Conservation (phyloP, 805 yeast species). For the Torulaspora quercuum region DNA sequence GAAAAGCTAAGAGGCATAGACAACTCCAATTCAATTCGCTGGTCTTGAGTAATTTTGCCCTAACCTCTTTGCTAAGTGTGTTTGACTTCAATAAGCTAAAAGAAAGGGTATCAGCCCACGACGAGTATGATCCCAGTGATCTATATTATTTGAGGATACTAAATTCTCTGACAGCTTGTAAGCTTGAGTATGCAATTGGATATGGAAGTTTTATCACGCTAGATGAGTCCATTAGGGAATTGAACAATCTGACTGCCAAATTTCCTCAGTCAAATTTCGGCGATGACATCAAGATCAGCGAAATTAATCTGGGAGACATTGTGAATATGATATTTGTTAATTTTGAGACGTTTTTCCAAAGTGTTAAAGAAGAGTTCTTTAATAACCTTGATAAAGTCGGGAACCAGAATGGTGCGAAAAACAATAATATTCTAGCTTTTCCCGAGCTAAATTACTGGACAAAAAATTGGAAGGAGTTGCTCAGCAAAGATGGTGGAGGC, state of each 20-base stretch:
- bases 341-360: slow-evolving; percentile 27
- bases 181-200: slow-evolving; percentile 50
- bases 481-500: slow-evolving; percentile 48
- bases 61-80: slow-evolving; percentile 47
- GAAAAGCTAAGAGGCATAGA: slow-evolving; percentile 45
- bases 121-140: slow-evolving; percentile 39
- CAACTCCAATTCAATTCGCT: slow-evolving; percentile 53
- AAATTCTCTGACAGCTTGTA: slow-evolving; percentile 50
- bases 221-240: slow-evolving; percentile 33
- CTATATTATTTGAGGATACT: slow-evolving; percentile 53
- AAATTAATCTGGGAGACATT: slow-evolving; percentile 43
- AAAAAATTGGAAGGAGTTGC: slow-evolving; percentile 43
- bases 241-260: slow-evolving; percentile 44
- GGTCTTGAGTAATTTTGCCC: slow-evolving; percentile 50
- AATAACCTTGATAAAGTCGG: slow-evolving; percentile 4
- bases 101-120: slow-evolving; percentile 34
- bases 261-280: slow-evolving; percentile 52
- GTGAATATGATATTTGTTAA: slow-evolving; percentile 30
- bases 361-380: slow-evolving; percentile 7
- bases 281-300: slow-evolving; percentile 53
- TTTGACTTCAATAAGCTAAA: slow-evolving; percentile 44
- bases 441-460: slow-evolving; percentile 47
- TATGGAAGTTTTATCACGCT: slow-evolving; percentile 39
- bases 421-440: slow-evolving; percentile 23
- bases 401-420: slow-evolving; percentile 3